These are phyloP conservation scores for Botrytis fabae DNA, from an alignment of 2,329 filamentous ascomycete genomes.

Conservation along the genomic window DNA sequence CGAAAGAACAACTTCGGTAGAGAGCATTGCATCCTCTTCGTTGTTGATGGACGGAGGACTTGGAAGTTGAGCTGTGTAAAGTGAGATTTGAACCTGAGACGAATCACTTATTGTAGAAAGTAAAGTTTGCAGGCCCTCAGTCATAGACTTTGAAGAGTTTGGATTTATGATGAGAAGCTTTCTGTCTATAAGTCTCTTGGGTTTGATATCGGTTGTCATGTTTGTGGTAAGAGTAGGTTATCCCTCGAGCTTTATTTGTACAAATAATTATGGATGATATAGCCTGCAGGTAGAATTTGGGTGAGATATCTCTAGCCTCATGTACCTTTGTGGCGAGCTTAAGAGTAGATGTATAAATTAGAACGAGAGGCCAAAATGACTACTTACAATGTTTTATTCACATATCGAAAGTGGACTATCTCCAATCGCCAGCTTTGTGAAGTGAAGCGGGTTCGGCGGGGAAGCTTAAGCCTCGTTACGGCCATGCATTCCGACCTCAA, in stretches of 20 bases:
- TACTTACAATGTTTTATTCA: background rate
- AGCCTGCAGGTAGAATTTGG: background rate
- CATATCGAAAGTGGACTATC: background rate
- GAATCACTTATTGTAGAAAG: slow-evolving; percentile 41
- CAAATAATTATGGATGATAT: background rate
- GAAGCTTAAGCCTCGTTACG: slow-evolving; percentile 20
- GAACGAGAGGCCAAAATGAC: background rate
- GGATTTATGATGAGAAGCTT: slow-evolving; percentile 74
- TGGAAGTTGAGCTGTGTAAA: slow-evolving; percentile 59
- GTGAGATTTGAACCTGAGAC: slow-evolving; percentile 37
- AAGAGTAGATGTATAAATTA: background rate
- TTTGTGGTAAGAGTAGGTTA: background rate
- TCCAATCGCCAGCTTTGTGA: slow-evolving; percentile 7
- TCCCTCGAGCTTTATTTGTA: background rate
- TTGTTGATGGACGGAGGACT: slow-evolving; percentile 77
- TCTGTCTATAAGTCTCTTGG: slow-evolving; percentile 29
- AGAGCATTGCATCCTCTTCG: slow-evolving; percentile 64
- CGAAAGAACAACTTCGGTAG: slow-evolving; percentile 61
- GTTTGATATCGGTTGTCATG: slow-evolving; percentile 8
- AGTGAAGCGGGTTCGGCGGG: slow-evolving; percentile 19
- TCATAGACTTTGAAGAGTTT: slow-evolving; percentile 75
- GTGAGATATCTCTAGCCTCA: background rate
- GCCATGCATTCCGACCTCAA: slow-evolving; percentile 24
- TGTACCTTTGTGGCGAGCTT: background rate
- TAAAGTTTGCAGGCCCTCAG: slow-evolving; percentile 57